A percentile compares a stretch with the other conserved stretches of the same genome.
Conservation (phyloP, 768 basidiomycete genomes). For the Leucogyrophana mollusca region DNA sequence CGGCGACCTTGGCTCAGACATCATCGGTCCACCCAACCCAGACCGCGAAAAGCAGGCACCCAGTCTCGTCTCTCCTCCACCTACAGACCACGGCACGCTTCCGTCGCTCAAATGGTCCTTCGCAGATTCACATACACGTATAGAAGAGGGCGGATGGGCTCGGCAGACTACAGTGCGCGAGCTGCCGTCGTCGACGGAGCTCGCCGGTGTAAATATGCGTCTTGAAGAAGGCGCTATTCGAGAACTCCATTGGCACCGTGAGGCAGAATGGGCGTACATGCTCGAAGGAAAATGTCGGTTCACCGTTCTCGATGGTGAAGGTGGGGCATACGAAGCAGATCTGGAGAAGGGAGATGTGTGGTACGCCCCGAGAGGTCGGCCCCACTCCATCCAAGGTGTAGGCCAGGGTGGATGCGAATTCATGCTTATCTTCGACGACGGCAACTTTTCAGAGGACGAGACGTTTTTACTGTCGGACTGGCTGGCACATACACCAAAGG, state of each 20-base stretch:
- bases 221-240: slow-evolving; percentile 32
- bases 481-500: slow-evolving; percentile 43
- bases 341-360: slow-evolving; percentile 36
- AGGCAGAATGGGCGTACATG: slow-evolving; percentile 44
- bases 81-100: slow-evolving; percentile 46
- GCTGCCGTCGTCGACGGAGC: slow-evolving; percentile 9
- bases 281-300: slow-evolving; percentile 32
- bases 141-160: slow-evolving; percentile 55
- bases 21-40: slow-evolving; percentile 52
- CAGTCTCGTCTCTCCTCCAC: slow-evolving; percentile 52
- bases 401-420: slow-evolving; percentile 42
- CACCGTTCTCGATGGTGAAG: slow-evolving; percentile 1
- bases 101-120: slow-evolving; percentile 49
- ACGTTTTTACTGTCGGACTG: slow-evolving; percentile 55
- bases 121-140: slow-evolving; percentile 48
- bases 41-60: slow-evolving; percentile 52
- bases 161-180: slow-evolving; percentile 46
- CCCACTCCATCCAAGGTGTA: slow-evolving; percentile 44
- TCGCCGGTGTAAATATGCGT: slow-evolving; percentile 31
- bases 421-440: slow-evolving; percentile 34
- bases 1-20: slow-evolving; percentile 36
- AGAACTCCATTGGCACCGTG: slow-evolving; percentile 33
- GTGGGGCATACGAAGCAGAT: slow-evolving; percentile 2
- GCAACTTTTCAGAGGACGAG: slow-evolving; percentile 44
- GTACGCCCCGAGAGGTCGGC: slow-evolving; percentile 49